These are phyloP conservation scores for Protostelium mycophagum DNA, from an alignment of 78 protist species.

Conservation along the genomic window DNA sequence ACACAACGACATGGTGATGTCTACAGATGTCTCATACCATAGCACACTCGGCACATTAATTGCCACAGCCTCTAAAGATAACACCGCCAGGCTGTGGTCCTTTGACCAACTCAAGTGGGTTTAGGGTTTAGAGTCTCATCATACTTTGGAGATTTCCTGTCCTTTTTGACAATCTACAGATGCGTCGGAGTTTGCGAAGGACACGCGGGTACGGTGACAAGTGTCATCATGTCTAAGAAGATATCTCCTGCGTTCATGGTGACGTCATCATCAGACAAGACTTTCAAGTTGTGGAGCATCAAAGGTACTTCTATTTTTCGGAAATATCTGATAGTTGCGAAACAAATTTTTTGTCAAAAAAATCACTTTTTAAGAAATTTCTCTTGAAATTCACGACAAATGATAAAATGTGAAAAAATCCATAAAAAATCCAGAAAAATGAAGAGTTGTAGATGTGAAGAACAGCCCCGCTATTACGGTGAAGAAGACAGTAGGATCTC, in stretches of 20 bases:
- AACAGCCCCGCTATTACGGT: background rate
- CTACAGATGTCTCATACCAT: slow-evolving; percentile 46
- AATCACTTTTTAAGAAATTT: too few relatives aligned
- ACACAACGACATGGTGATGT: slow-evolving; percentile 70
- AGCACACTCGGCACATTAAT: slow-evolving; percentile 21
- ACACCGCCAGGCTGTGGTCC: slow-evolving; percentile 66
- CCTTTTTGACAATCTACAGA: too few relatives aligned
- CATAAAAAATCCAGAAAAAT: background rate
- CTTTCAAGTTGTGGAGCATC: slow-evolving; percentile 73
- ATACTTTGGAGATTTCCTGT: too few relatives aligned
- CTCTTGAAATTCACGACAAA: too few relatives aligned
- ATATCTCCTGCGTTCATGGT: slow-evolving; percentile 3
- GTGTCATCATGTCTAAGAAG: slow-evolving; percentile 33
- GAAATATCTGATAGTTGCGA: too few relatives aligned
- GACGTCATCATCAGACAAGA: slow-evolving; percentile 50
- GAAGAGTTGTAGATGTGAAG: background rate
- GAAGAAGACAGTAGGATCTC: slow-evolving; percentile 63
- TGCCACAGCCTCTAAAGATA: slow-evolving; percentile 66
- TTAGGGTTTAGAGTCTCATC: too few relatives aligned
- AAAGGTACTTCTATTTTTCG: background rate
- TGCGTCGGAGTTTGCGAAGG: slow-evolving; percentile 47
- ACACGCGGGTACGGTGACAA: slow-evolving; percentile 65
- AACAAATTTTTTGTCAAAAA: too few relatives aligned
- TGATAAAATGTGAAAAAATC: too few relatives aligned
- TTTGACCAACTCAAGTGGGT: too few relatives aligned